These are phyloP conservation scores for Pseudocercospora musae DNA, from an alignment of 2,329 filamentous ascomycete species.

Conservation along the genomic window DNA sequence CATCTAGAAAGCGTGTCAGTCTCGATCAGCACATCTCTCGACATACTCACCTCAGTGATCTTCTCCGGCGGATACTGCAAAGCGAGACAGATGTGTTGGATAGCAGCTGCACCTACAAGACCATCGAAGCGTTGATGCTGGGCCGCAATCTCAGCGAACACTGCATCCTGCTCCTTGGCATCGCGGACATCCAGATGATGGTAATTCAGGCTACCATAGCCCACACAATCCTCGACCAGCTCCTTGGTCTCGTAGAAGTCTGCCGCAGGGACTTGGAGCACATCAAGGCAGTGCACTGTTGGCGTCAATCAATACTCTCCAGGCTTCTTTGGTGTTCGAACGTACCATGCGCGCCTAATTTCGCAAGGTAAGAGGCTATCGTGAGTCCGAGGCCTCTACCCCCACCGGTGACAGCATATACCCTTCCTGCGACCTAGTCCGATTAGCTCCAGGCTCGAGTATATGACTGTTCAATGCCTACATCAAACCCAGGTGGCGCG, in stretches of 20 bases:
- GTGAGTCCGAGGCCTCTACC: conserved; percentile 30
- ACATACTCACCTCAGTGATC: conserved; percentile 15
- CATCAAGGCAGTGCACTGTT: conserved; percentile 51
- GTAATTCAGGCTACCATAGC: conserved; percentile 45
- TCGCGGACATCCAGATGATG: conserved; percentile 48
- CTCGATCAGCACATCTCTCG: not conserved
- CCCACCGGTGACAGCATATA: conserved; percentile 28
- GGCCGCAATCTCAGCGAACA: conserved; percentile 29
- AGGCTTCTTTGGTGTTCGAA: too few species aligned
- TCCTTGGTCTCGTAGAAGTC: conserved; percentile 43
- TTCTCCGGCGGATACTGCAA: conserved; percentile 37
- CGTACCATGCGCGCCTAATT: conserved; percentile 49
- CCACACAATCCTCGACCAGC: conserved; percentile 33
- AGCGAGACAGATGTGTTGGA: conserved; percentile 30
- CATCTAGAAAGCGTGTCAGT: conserved; percentile 36
- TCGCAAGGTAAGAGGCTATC: conserved; percentile 47
- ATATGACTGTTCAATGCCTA: too few species aligned
- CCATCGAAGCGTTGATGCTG: conserved; percentile 31
- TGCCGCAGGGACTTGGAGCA: conserved; percentile 41
- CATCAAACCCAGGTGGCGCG: conserved; percentile 7
- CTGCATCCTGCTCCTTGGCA: conserved; percentile 26
- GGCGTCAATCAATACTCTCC: too few species aligned
- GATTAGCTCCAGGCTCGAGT: too few species aligned
- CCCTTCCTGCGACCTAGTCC: too few species aligned
- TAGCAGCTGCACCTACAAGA: conserved; percentile 32